These are phyloP conservation scores for Colletotrichum zoysiae DNA, from an alignment of 2,329 filamentous ascomycete genomes.

Conservation along the genomic window DNA sequence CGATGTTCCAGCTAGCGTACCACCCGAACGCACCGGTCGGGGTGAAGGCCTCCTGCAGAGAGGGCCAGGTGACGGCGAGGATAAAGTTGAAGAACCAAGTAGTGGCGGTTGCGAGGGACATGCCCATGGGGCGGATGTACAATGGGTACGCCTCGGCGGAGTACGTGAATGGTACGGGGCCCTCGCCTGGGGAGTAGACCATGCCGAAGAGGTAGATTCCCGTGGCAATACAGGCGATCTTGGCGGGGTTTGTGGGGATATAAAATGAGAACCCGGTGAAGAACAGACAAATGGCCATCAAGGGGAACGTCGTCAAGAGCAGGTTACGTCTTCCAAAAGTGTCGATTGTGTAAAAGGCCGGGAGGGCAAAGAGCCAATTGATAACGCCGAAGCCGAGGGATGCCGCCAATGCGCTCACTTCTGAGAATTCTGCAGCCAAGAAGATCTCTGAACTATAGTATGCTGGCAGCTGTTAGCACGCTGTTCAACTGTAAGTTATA, in stretches of 20 bases:
- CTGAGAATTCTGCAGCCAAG: constrained; percentile 63
- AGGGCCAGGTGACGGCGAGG: constrained; percentile 61
- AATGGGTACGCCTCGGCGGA: constrained; percentile 76
- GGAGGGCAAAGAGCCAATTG: constrained; percentile 74
- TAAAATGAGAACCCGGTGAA: constrained; percentile 62
- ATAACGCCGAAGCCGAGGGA: constrained; percentile 75
- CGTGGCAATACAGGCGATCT: constrained; percentile 59
- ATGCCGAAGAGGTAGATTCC: constrained; percentile 64
- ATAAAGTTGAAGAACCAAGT: constrained; percentile 63
- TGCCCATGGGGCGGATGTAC: constrained; percentile 71
- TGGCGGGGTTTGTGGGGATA: constrained; percentile 53
- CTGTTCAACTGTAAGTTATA: constrained; percentile 48
- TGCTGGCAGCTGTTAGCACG: constrained; percentile 51
- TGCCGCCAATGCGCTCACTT: constrained; percentile 66
- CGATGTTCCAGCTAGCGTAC: constrained; percentile 63
- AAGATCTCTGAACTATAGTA: constrained; percentile 75
- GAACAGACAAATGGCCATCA: constrained; percentile 68
- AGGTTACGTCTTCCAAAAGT: constrained; percentile 75
- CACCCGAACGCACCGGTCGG: constrained; percentile 62
- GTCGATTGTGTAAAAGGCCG: constrained; percentile 75
- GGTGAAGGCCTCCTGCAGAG: constrained; percentile 58
- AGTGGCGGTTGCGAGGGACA: constrained; percentile 68
- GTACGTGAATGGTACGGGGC: constrained; percentile 74
- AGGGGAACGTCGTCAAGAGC: constrained; percentile 72
- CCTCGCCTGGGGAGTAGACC: constrained; percentile 71